Percentiles rank a stretch among this genome's conserved stretches.
phyloP scores from a whole-genome alignment of 345 rosid genomes.

The Eucalyptus virginea region DNA sequence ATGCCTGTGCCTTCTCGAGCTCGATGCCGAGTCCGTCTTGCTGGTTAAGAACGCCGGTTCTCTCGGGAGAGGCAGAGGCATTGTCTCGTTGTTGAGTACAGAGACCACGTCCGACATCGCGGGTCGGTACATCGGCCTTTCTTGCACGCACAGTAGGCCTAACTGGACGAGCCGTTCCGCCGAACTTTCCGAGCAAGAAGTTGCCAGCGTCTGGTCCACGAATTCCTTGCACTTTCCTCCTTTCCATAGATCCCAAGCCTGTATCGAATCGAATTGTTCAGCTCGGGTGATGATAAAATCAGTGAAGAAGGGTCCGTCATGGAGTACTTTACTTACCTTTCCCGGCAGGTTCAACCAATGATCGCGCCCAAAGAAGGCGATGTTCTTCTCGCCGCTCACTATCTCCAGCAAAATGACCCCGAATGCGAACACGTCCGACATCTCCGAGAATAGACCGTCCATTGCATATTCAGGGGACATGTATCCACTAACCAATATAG shows the following conservation, averaged over 20 bases:
- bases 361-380: background rate
- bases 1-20: background rate
- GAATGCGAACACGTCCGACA: background rate
- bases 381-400: background rate
- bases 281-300: background rate
- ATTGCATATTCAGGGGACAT: background rate
- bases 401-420: background rate
- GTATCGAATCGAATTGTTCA: background rate
- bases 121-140: background rate
- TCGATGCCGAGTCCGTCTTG: background rate
- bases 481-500: background rate
- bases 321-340: background rate
- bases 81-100: background rate
- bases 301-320: background rate
- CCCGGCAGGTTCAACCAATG: background rate
- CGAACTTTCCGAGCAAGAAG: background rate
- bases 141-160: background rate
- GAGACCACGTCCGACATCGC: constrained; percentile 1
- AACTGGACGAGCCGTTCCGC: background rate
- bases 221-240: background rate
- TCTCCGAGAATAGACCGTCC: background rate
- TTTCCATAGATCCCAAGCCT: constrained; percentile 1
- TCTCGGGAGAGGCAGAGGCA: background rate
- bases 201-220: background rate
- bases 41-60: background rate